Evolutionary conservation across 192 early-diverging fungal species (phyloP), one percentile per base, ranked within the genome.

Genomic region (Fimicolochytrium jonesii): DNA sequence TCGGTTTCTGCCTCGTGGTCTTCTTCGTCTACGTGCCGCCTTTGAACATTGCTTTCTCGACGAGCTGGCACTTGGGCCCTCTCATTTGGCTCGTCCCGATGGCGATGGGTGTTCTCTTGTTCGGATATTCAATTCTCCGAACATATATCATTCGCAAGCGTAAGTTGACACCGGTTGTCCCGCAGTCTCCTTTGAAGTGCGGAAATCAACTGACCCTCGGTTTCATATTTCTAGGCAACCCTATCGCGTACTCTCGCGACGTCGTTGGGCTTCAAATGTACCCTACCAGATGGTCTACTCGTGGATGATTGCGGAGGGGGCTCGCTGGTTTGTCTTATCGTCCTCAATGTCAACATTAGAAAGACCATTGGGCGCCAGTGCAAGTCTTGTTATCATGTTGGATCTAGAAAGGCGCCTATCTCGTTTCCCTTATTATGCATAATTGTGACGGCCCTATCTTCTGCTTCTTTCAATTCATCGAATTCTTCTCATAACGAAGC

Each of bases 261-360:
- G 93, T 95, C 57, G 64, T 80, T 37, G 94, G 92, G 15, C 81
- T 97, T 46, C 81, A 89, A 63, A 90, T 92, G 87, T 82, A 88
- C 68, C 89, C 90, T 33, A 92, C 90, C 5, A 73, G 89, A 53
- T 88, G 73, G 72, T 79, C 71, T 13, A 67, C 63, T 11, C 52
- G 56, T 39, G 59, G 55, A 37, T 52, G 18, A 59, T 65, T 17
- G 13, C 25, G 41, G 41, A 42, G 41, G n/a, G n/a, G n/a, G n/a
- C n/a, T n/a, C n/a, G n/a, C n/a, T n/a, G n/a, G n/a, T n/a, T n/a
- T n/a, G n/a, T n/a, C n/a, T n/a, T n/a, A n/a, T n/a, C n/a, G n/a
- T n/a, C n/a, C n/a, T n/a, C n/a, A n/a, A n/a, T n/a, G n/a, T n/a
- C n/a, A n/a, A n/a, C n/a, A n/a, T n/a, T n/a, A n/a, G n/a, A n/a